A percentile compares a stretch with the other conserved stretches of the same genome.
These are phyloP conservation scores for Calonectria pteridis DNA, from an alignment of 2,329 filamentous ascomycete genomes.

Conservation along the genomic window DNA sequence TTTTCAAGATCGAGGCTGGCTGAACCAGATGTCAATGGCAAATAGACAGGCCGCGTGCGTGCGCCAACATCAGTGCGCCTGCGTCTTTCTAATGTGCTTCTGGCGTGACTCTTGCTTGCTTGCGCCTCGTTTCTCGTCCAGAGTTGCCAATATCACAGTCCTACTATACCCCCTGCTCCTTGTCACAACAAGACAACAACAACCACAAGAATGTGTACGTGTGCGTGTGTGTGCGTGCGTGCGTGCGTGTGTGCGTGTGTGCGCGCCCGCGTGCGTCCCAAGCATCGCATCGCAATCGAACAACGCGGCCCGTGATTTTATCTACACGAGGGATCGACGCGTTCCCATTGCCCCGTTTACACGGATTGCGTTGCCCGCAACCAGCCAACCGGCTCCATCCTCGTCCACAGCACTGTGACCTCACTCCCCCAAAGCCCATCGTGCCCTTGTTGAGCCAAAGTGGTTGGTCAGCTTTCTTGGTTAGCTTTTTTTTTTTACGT, in stretches of 20 bases:
- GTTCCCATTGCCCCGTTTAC: constrained; percentile 4
- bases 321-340: constrained; percentile 15
- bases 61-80: constrained; percentile 1
- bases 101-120: constrained; percentile 25
- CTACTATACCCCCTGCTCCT: constrained; percentile 9
- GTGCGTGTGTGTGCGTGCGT: not conserved
- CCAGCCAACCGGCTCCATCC: not conserved
- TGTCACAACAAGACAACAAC: not conserved
- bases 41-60: not conserved
- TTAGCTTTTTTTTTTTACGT: not conserved
- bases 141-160: constrained; percentile 6
- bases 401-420: not conserved
- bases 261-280: not conserved
- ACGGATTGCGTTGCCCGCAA: not conserved
- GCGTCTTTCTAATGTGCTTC: constrained; percentile 8
- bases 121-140: not conserved
- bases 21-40: not conserved
- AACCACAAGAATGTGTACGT: not conserved
- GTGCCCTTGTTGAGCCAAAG: not conserved
- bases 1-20: constrained; percentile 1
- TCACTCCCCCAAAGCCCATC: not conserved
- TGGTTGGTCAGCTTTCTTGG: not conserved
- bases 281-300: not conserved
- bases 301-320: constrained; percentile 1
- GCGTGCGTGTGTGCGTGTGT: not conserved